Base-by-base conservation (phyloP, 2,329 filamentous ascomycete species). In the Aspergillus tanneri region DNA sequence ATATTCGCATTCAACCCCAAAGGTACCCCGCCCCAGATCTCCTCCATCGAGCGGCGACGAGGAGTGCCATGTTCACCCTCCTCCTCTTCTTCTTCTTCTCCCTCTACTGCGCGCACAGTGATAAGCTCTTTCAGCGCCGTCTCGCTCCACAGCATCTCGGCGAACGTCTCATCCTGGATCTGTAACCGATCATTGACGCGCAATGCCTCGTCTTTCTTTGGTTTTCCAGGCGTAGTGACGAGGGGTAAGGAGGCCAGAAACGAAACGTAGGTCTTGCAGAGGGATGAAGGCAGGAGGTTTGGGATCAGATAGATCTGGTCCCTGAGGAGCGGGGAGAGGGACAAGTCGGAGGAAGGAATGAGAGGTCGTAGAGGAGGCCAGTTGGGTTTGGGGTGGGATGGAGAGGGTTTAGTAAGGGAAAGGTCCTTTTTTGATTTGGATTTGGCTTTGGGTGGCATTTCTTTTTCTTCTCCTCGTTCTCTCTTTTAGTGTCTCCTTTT, bases 101-200 rank as follows among this genome's bases (percentile, higher is more conserved):
- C 55, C 16, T 61, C 63, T 5, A 60, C 61, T 30, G 61, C 40
- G 60, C 73, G 47, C 62, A 71, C 43, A 62, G 68, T 52, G 58
- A 78, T 58, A 2, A 86, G 74, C 36, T 87, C 81, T 58, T 79
- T 84, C 55, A 97, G 69, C 0, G 86, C 87, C 1, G 90, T 96
- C 53, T 82, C 78, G 36, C 78, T 77, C 90, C 91, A 97, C 11
- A 96, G 69, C 46, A 79, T 75, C 59, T 83, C 77, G 0, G 91
- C 88, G 67, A 96, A 95, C 0, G 56, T 68, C 22, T 81, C 70
- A 71, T 96, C 91, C 22, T 90, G 75, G 16, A 95, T 74, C 70
- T 95, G 89, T 60, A 87, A 95, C 9, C 92, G 83, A 66, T 96
- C 92, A 66, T 96, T 96, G 38, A 96, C 87, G 27, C 92, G 80